phyloP scores from a whole-genome alignment of 1,139 yeast genomes.

The Candida sp. region DNA sequence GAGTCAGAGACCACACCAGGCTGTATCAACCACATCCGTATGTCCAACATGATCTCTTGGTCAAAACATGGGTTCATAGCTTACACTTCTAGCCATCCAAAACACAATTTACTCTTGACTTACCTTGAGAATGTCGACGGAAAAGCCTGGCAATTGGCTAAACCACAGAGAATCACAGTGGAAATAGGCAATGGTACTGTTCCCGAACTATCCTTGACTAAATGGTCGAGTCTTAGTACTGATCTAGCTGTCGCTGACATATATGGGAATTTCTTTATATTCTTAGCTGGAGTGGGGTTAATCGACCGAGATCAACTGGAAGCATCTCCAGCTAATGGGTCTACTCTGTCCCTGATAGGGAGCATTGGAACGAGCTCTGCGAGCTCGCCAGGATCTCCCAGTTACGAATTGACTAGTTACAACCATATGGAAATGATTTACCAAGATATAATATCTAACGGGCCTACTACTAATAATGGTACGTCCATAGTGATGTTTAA shows the following conservation, averaged over 20 bases:
- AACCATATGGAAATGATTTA: conserved; percentile 47
- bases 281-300: conserved; percentile 44
- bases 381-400: conserved; percentile 14
- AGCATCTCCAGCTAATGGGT: conserved; percentile 3
- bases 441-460: conserved; percentile 27
- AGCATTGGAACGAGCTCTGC: conserved; percentile 4
- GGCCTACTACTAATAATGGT: conserved; percentile 13
- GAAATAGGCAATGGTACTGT: conserved; percentile 30
- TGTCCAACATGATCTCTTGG: conserved; percentile 52
- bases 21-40: not conserved
- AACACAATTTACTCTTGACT: conserved; percentile 46
- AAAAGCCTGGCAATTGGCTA: conserved; percentile 60
- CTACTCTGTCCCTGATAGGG: conserved; percentile 1
- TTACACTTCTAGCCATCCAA: conserved; percentile 32
- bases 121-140: conserved; percentile 66
- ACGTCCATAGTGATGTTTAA: conserved; percentile 48
- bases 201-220: conserved; percentile 30
- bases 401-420: conserved; percentile 44
- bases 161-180: conserved; percentile 40
- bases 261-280: conserved; percentile 48
- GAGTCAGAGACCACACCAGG: not conserved
- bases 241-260: conserved; percentile 51
- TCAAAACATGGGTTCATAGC: conserved; percentile 75
- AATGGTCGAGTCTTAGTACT: conserved; percentile 52
- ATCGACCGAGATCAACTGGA: conserved; percentile 13